These are phyloP conservation scores for Neurospora tetraspora DNA, from an alignment of 495 filamentous ascomycete genomes.

Conservation along the genomic window DNA sequence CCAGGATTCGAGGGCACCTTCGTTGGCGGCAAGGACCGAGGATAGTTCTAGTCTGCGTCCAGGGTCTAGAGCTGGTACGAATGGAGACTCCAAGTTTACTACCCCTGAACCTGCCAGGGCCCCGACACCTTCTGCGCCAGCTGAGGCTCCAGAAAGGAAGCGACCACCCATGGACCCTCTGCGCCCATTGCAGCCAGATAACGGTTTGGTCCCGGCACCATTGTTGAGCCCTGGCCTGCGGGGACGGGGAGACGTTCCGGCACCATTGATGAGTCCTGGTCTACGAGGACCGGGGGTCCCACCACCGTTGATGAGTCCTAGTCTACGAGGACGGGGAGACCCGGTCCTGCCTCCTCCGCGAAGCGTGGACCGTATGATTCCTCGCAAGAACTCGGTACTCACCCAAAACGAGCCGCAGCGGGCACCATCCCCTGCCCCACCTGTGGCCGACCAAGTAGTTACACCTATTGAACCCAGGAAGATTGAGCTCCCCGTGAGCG, in stretches of 20 bases:
- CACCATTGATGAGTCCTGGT: constrained; percentile 42
- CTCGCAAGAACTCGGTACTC: constrained; percentile 27
- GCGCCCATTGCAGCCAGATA: constrained; percentile 29
- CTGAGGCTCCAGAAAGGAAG: constrained; percentile 39
- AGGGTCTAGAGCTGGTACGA: constrained; percentile 33
- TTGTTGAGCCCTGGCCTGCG: no score
- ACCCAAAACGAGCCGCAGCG: constrained; percentile 8
- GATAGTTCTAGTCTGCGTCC: constrained; percentile 38
- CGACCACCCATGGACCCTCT: constrained; percentile 44
- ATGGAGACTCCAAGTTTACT: constrained; percentile 21
- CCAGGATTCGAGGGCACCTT: constrained; percentile 44
- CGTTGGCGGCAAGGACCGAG: constrained; percentile 34
- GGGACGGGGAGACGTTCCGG: constrained; percentile 25
- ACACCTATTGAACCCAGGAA: constrained; percentile 13
- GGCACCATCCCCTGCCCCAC: background rate
- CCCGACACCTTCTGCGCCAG: constrained; percentile 21
- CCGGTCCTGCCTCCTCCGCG: constrained; percentile 17
- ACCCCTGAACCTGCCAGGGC: constrained; percentile 16
- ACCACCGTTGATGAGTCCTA: constrained; percentile 44
- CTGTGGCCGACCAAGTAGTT: constrained; percentile 7
- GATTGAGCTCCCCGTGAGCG: constrained; percentile 1
- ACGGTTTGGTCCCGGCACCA: constrained; percentile 37
- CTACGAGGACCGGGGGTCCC: constrained; percentile 24
- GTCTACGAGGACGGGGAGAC: constrained; percentile 27
- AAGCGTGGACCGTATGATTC: constrained; percentile 33